Conservation (phyloP, 2,329 filamentous ascomycete genomes). For the Colletotrichum eremochloae region DNA sequence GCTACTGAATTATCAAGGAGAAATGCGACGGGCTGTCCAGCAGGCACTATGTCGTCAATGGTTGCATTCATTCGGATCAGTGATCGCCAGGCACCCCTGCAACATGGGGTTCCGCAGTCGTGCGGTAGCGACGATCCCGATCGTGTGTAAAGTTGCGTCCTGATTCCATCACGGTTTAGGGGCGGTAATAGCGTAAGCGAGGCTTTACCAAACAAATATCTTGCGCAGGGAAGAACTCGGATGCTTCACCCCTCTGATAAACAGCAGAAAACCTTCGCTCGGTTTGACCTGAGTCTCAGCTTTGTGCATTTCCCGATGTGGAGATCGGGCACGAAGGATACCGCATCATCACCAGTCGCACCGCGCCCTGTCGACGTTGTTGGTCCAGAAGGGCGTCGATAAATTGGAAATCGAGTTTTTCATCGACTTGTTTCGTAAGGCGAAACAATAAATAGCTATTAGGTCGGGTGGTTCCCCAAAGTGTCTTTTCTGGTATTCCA, state of each 20-base stretch:
- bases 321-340: neutral
- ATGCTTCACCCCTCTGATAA: neutral
- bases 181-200: neutral
- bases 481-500: neutral
- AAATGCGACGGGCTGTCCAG: neutral
- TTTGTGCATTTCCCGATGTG: neutral
- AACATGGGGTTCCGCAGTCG: slow-evolving; percentile 12
- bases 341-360: neutral
- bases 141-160: slow-evolving; percentile 10
- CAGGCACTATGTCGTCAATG: neutral
- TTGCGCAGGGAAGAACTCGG: neutral
- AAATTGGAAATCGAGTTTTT: neutral
- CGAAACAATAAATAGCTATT: neutral
- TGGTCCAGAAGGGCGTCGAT: neutral
- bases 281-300: neutral
- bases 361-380: neutral
- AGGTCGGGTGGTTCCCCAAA: neutral
- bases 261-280: neutral
- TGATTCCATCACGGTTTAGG: neutral
- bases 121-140: neutral
- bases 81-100: slow-evolving; percentile 25
- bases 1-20: neutral
- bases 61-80: slow-evolving; percentile 18
- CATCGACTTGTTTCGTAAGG: neutral
- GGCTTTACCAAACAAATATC: neutral